Evolutionary conservation across 2,329 filamentous ascomycete genomes (phyloP).

Genomic region (Periconia macrospinosa): DNA sequence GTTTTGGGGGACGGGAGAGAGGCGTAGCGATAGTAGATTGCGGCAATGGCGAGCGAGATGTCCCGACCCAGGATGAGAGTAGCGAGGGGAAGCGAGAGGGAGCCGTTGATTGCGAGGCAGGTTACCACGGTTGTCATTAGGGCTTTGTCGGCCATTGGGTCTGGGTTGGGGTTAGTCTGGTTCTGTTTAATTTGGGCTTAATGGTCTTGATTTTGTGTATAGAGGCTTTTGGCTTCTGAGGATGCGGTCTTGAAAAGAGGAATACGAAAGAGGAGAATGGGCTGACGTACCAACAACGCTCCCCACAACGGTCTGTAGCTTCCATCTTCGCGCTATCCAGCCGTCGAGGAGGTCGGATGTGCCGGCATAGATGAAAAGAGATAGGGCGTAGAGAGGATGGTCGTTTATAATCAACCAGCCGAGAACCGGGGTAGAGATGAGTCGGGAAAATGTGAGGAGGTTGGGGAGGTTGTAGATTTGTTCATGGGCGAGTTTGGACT

Average conservation of each 20-base stretch:
- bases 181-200: neutral
- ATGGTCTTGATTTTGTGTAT: neutral
- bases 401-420: constrained; percentile 88
- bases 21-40: constrained; percentile 95
- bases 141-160: constrained; percentile 91
- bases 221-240: neutral
- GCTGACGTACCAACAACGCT: constrained; percentile 65
- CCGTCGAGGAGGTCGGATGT: constrained; percentile 92
- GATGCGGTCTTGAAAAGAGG: neutral
- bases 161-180: constrained; percentile 1
- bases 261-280: neutral
- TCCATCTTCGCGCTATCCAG: constrained; percentile 86
- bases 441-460: constrained; percentile 82
- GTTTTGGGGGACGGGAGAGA: constrained; percentile 93
- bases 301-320: constrained; percentile 89
- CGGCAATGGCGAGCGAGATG: constrained; percentile 76
- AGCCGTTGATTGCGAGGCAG: constrained; percentile 79
- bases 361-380: constrained; percentile 88
- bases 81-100: constrained; percentile 83
- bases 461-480: constrained; percentile 99
- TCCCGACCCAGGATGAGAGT: constrained; percentile 90
- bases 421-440: constrained; percentile 79
- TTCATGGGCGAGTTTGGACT: constrained; percentile 57
- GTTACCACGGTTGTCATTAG: constrained; percentile 93
- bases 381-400: constrained; percentile 75